Base-by-base conservation (phyloP, 2,329 filamentous ascomycete species). In the Dactylonectria estremocensis region DNA sequence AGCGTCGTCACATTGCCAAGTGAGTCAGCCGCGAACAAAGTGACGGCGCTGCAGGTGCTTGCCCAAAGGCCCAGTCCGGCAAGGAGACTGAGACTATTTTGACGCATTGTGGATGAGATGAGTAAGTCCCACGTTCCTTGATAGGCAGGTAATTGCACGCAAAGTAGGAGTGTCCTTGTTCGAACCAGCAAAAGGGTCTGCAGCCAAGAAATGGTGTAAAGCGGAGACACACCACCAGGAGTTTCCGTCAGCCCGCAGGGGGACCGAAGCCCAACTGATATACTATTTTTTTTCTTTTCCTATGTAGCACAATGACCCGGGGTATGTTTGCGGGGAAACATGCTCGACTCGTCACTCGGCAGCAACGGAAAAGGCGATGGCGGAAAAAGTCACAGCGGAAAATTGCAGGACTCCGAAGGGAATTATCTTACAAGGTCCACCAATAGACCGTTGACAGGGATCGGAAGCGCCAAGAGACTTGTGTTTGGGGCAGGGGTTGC, bases 1-100 rank as follows among this genome's bases (percentile, higher is more conserved):
- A 75, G 46, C 5, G 73, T 75, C 9, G 70, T 73, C 4, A 75
- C 46, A 11, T 66, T 72, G 16, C 73, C 73, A 7, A 69, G 63
- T 0, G 73, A 70, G 22, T 75, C 73, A 2, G 73, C 73, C 7
- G 69, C 72, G 22, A 74, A 75, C 6, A 75, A 61, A 1, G 66
- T 74, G 2, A 66, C 66, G 18, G 73, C 72, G n/a, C 60, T 64
- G 24, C 56, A 35, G 3, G 50, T 56, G 2, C 28, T 48, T 2
- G 65, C 37, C 10, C 69, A 53, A 7, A 58, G 53, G 14, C 73
- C 68, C 2, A 64, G 61, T 6, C 61, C 49, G 0, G 72, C 18
- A 8, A 72, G 31, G 13, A 58, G n/a, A 6, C 55, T 55, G 8
- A 70, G 50, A 22, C 18, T 20, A 13, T 13, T 33, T 35, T n/a